These are phyloP conservation scores for Marvania coccoides DNA, from an alignment of 139 green algal species.

Conservation along the genomic window DNA sequence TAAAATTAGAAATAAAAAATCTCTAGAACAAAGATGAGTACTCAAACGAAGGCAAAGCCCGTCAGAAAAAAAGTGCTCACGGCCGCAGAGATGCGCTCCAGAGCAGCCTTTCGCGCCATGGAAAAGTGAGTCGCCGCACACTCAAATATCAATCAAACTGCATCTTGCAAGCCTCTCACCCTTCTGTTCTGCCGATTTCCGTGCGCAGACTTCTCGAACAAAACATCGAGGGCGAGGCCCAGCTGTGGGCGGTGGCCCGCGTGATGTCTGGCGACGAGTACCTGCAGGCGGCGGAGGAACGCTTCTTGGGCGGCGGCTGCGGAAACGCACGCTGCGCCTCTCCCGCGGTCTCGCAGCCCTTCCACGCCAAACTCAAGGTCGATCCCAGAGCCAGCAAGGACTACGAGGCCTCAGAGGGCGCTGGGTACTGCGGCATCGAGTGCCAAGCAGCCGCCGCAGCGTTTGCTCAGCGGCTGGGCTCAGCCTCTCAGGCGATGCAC, in stretches of 20 bases:
- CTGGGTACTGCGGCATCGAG: slow-evolving; percentile 1
- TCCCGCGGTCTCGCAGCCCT: not conserved
- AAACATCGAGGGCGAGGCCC: not conserved
- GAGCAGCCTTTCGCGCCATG: slow-evolving; percentile 12
- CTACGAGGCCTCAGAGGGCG: not conserved
- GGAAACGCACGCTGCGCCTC: slow-evolving; percentile 17
- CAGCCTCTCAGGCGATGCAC: not conserved
- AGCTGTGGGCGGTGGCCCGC: slow-evolving; percentile 20
- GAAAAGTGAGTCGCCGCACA: slow-evolving; percentile 9
- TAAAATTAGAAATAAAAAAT: not conserved
- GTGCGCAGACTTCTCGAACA: slow-evolving; percentile 18
- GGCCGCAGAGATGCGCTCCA: slow-evolving; percentile 3
- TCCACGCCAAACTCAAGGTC: not conserved
- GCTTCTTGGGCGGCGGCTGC: slow-evolving; percentile 5
- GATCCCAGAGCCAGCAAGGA: not conserved
- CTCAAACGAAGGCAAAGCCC: not conserved
- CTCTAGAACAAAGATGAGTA: too few species aligned
- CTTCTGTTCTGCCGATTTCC: not conserved
- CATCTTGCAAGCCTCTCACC: not conserved
- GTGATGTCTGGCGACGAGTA: slow-evolving; percentile 25
- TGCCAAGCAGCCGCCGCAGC: not conserved
- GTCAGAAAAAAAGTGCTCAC: not conserved
- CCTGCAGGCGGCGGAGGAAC: slow-evolving; percentile 16
- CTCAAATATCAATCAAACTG: not conserved
- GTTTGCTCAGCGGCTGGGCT: slow-evolving; percentile 8